These are phyloP conservation scores for Pseudogymnoascus sp. DNA, from an alignment of 2,329 filamentous ascomycete genomes.

Conservation along the genomic window DNA sequence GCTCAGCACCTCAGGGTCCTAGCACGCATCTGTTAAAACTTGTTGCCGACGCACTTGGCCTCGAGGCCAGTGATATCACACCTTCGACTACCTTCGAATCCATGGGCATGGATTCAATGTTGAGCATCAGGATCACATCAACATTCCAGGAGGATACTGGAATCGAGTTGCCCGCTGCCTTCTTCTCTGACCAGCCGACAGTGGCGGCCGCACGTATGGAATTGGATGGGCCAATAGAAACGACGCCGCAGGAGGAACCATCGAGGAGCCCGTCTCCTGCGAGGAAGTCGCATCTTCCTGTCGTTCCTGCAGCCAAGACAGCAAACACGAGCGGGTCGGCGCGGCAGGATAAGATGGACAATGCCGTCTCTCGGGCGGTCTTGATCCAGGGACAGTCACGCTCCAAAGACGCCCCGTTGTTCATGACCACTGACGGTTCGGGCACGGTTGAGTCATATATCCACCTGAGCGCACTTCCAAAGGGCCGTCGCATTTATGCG, in stretches of 20 bases:
- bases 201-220: neutral
- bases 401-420: neutral
- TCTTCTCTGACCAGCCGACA: conserved; percentile 8
- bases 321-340: neutral
- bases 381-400: neutral
- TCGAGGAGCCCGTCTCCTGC: neutral
- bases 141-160: conserved; percentile 11
- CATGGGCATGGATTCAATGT: conserved; percentile 15
- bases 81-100: conserved; percentile 10
- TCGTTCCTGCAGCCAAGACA: neutral
- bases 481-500: neutral
- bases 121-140: conserved; percentile 13
- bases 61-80: conserved; percentile 11
- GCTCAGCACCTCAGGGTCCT: neutral
- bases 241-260: neutral
- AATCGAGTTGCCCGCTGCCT: conserved; percentile 1
- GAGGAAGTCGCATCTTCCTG: neutral
- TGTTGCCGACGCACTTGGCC: conserved; percentile 12
- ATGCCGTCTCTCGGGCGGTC: neutral
- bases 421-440: neutral
- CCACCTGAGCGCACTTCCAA: neutral
- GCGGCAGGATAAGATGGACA: neutral
- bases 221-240: neutral
- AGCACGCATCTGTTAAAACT: neutral
- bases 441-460: neutral